Evolutionary conservation across 1,139 yeast species (phyloP).

Genomic region (Suhomyces wounanorum): DNA sequence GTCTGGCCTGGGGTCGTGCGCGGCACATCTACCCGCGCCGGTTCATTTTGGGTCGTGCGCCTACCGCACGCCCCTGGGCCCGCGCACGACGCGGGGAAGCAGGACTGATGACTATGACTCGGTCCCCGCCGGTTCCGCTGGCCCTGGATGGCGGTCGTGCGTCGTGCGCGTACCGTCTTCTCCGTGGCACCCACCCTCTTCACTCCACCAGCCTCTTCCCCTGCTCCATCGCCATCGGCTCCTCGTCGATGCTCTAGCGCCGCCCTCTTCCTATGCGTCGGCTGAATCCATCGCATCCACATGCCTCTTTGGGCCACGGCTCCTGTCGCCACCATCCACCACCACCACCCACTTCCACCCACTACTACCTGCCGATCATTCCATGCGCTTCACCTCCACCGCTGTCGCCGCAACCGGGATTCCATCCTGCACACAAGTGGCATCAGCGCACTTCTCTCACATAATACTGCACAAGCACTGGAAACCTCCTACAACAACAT

Average conservation of each 20-base stretch:
- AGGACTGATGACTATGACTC: background rate
- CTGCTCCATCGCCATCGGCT: no score
- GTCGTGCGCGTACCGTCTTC: background rate
- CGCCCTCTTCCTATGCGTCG: no score
- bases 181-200: background rate
- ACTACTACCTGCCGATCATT: background rate
- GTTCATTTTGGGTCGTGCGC: background rate
- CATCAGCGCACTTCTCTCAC: background rate
- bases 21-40: background rate
- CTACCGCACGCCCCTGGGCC: background rate
- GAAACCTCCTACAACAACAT: no score
- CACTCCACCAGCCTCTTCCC: no score
- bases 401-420: background rate
- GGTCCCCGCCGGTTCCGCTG: background rate
- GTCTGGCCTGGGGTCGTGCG: constrained; percentile 1
- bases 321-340: no score
- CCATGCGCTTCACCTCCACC: constrained; percentile 2
- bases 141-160: no score
- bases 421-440: background rate
- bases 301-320: no score
- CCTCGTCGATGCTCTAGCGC: no score
- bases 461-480: background rate
- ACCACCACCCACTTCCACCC: no score
- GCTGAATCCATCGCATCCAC: no score
- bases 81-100: background rate